Percentiles rank a stretch among this genome's conserved stretches.
Evolutionary conservation across 2,329 filamentous ascomycete genomes (phyloP).

Genomic region (Talaromyces sp.): DNA sequence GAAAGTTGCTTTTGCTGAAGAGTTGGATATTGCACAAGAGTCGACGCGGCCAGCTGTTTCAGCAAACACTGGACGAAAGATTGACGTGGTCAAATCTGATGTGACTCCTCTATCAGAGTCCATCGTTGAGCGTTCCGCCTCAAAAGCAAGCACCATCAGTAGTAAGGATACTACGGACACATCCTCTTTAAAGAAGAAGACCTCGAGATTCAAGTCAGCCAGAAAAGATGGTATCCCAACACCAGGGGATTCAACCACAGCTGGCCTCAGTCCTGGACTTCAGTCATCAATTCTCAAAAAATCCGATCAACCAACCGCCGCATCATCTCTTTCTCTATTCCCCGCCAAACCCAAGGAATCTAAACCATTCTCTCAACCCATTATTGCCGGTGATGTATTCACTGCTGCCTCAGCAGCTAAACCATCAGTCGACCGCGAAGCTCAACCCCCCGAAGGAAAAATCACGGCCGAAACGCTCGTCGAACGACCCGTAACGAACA

Average conservation of each 20-base stretch:
- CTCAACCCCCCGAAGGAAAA: slow-evolving; percentile 42
- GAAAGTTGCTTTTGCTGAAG: slow-evolving; percentile 74
- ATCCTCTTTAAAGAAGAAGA: slow-evolving; percentile 35
- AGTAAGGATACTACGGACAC: slow-evolving; percentile 20
- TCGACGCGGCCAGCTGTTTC: slow-evolving; percentile 19
- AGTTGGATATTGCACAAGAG: slow-evolving; percentile 65
- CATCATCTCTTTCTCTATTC: slow-evolving; percentile 34
- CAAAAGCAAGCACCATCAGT: background rate
- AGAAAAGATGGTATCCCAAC: slow-evolving; percentile 24
- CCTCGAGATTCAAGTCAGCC: slow-evolving; percentile 45
- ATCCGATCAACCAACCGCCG: slow-evolving; percentile 22
- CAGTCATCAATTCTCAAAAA: slow-evolving; percentile 18
- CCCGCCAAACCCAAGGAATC: slow-evolving; percentile 36
- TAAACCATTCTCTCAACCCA: slow-evolving; percentile 40
- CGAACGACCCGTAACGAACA: slow-evolving; percentile 43
- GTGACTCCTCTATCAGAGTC: slow-evolving; percentile 39
- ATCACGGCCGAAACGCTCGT: slow-evolving; percentile 59
- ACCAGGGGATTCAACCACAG: slow-evolving; percentile 15
- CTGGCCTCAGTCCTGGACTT: background rate
- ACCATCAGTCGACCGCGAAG: slow-evolving; percentile 18
- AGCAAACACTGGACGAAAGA: slow-evolving; percentile 24
- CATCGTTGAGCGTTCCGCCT: slow-evolving; percentile 42
- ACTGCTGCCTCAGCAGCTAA: background rate
- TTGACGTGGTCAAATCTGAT: slow-evolving; percentile 28
- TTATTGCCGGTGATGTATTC: slow-evolving; percentile 22